phyloP scores from a whole-genome alignment of 164 flowering plant genomes.

The Tinospora cordifolia region DNA sequence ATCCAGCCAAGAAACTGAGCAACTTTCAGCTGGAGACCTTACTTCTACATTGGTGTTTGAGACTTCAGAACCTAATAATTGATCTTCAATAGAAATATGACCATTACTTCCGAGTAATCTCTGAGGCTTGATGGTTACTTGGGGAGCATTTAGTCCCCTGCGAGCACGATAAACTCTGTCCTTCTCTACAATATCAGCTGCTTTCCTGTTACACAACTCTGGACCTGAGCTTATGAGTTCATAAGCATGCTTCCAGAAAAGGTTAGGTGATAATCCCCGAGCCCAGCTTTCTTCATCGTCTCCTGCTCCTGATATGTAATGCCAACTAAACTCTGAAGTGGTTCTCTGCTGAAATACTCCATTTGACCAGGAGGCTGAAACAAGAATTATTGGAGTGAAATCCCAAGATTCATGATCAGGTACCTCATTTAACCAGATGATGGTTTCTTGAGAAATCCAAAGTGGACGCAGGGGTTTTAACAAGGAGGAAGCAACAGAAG shows the following conservation, averaged over 20 bases:
- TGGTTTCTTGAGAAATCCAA: constrained; percentile 84
- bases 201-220: constrained; percentile 62
- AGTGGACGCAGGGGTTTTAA: constrained; percentile 83
- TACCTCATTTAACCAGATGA: constrained; percentile 93
- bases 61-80: constrained; percentile 18
- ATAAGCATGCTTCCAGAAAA: constrained; percentile 77
- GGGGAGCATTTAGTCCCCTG: constrained; percentile 69
- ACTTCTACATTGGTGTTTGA: constrained; percentile 9
- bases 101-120: constrained; percentile 15
- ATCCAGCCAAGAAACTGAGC: constrained; percentile 52
- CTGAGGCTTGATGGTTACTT: constrained; percentile 38
- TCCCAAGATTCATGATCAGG: constrained; percentile 87
- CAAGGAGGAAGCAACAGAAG: constrained; percentile 47
- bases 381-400: constrained; percentile 84
- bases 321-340: constrained; percentile 86
- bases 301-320: constrained; percentile 92
- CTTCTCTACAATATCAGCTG: constrained; percentile 86
- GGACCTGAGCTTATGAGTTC: constrained; percentile 72
- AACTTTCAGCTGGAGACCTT: constrained; percentile 23
- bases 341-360: constrained; percentile 41
- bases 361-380: constrained; percentile 62
- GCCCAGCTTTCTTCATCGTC: constrained; percentile 99
- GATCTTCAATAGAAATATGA: constrained; percentile 19
- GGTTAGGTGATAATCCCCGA: constrained; percentile 63
- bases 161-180: constrained; percentile 67